phyloP scores from a whole-genome alignment of 495 filamentous ascomycete genomes.

The Talaromyces liani region DNA sequence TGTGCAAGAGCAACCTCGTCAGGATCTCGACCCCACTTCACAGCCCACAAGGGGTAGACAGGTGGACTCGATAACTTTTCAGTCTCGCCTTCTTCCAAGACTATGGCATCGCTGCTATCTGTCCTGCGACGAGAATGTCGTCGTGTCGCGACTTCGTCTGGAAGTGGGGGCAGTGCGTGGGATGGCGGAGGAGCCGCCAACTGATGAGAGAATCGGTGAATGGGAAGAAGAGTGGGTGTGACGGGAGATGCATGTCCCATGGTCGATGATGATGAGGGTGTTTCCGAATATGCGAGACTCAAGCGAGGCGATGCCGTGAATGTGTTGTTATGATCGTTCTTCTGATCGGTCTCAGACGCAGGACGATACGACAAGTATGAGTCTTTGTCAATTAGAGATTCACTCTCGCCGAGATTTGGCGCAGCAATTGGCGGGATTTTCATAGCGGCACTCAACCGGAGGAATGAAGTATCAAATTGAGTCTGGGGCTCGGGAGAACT shows the following conservation, averaged over 20 bases:
- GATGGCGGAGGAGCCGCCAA: slow-evolving; percentile 32
- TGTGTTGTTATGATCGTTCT: slow-evolving; percentile 16
- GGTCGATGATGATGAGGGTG: slow-evolving; percentile 28
- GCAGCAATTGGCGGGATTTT: slow-evolving; percentile 13
- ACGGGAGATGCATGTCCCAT: slow-evolving; percentile 35
- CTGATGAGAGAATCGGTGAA: slow-evolving; percentile 37
- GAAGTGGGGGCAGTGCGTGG: slow-evolving; percentile 30
- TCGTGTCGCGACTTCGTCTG: slow-evolving; percentile 21
- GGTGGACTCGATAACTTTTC: slow-evolving; percentile 17
- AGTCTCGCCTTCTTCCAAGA: slow-evolving; percentile 19
- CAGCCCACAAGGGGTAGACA: slow-evolving; percentile 34
- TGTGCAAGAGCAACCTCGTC: slow-evolving; percentile 29
- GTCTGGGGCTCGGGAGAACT: slow-evolving; percentile 29
- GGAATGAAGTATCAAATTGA: slow-evolving; percentile 33
- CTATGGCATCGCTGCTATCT: slow-evolving; percentile 39
- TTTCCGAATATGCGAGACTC: slow-evolving; percentile 32
- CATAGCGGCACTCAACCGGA: slow-evolving; percentile 34
- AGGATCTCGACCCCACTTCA: slow-evolving; percentile 31
- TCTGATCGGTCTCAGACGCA: slow-evolving; percentile 32
- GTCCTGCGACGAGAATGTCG: slow-evolving; percentile 36
- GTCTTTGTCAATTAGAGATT: slow-evolving; percentile 23
- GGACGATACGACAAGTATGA: slow-evolving; percentile 22
- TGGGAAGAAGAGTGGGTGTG: slow-evolving; percentile 33
- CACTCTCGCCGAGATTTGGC: slow-evolving; percentile 19
- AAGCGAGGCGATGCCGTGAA: slow-evolving; percentile 24